Percentiles rank a stretch among this genome's conserved stretches.
Conservation (phyloP, 495 filamentous ascomycete species). For the Neurospora sublineolata region DNA sequence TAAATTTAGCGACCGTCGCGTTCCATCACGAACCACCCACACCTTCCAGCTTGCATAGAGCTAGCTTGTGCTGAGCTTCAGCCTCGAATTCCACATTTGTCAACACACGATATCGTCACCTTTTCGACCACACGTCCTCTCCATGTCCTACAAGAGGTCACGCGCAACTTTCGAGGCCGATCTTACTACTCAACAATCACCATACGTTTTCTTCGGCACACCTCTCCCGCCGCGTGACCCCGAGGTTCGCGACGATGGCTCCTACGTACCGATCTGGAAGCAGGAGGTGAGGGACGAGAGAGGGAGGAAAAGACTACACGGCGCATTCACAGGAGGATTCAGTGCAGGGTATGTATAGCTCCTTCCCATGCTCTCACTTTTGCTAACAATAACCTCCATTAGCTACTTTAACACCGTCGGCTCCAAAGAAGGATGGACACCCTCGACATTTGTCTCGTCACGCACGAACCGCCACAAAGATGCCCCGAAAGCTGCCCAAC, state of each 20-base stretch:
- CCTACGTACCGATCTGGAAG: conserved; percentile 90
- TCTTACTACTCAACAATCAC: conserved; percentile 57
- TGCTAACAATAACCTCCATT: background rate
- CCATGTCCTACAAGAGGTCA: conserved; percentile 72
- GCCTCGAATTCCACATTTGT: conserved; percentile 1
- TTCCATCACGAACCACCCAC: background rate
- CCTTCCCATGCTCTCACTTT: background rate
- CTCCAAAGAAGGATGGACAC: conserved; percentile 96
- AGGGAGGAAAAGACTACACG: conserved; percentile 83
- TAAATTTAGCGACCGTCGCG: background rate
- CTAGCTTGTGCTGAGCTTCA: background rate
- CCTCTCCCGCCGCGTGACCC: conserved; percentile 72
- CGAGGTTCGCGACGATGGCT: conserved; percentile 77
- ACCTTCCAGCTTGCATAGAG: background rate
- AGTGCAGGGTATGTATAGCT: conserved; percentile 67
- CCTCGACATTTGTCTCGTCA: conserved; percentile 83
- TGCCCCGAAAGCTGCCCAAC: conserved; percentile 36
- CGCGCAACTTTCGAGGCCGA: conserved; percentile 71
- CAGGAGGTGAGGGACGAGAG: conserved; percentile 93
- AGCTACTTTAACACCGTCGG: conserved; percentile 98
- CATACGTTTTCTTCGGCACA: conserved; percentile 76
- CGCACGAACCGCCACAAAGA: conserved; percentile 68
- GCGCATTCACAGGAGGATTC: conserved; percentile 93
- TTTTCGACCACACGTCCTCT: background rate
- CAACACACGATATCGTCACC: background rate